Evolutionary conservation across 306 rosid genomes (phyloP).

Genomic region (barrel medic (Medicago truncatula)): MtrunA17r5.0-ANR NC_053049.1:987001-987500

Average conservation of each 20-base stretch:
- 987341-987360: slow-evolving; percentile 72
- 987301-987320: slow-evolving; percentile 26
- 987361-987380: slow-evolving; percentile 96
- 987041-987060: slow-evolving; percentile 70
- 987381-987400: slow-evolving; percentile 88
- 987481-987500: not conserved
- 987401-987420: slow-evolving; percentile 76
- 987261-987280: slow-evolving; percentile 3
- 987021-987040: slow-evolving; percentile 89
- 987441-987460: slow-evolving; percentile 8
- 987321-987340: slow-evolving; percentile 35
- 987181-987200: slow-evolving; percentile 1
- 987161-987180: not conserved
- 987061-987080: slow-evolving; percentile 96
- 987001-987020: slow-evolving; percentile 43
- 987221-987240: not conserved
- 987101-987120: slow-evolving; percentile 23
- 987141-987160: slow-evolving; percentile 13
- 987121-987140: not conserved
- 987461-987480: slow-evolving; percentile 2
- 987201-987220: not conserved
- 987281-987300: slow-evolving; percentile 8
- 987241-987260: slow-evolving; percentile 18
- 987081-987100: slow-evolving; percentile 90
- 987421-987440: slow-evolving; percentile 85